phyloP scores from a whole-genome alignment of 352 stramenopile species.

The Phytophthora ohioensis region DNA sequence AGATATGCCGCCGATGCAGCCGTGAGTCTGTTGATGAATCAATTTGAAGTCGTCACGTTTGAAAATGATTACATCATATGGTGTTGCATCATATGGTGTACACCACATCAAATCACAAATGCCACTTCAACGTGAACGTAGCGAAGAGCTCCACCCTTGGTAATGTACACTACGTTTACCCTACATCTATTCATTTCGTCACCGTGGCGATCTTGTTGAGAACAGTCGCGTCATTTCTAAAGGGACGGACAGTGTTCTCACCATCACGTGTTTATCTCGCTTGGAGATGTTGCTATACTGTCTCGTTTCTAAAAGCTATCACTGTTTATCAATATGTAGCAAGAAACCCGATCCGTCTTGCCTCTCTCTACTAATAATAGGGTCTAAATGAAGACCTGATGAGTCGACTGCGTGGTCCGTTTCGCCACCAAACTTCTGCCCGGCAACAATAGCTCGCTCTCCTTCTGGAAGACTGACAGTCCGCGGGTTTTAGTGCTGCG shows the following conservation, averaged over 20 bases:
- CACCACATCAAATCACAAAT: background rate
- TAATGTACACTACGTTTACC: too few relatives aligned
- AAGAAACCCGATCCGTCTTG: conserved; percentile 4
- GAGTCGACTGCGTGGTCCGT: conserved; percentile 20
- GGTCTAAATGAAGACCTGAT: background rate
- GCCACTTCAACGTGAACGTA: conserved; percentile 15
- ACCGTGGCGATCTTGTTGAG: background rate
- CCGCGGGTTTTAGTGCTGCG: background rate
- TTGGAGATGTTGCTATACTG: too few relatives aligned
- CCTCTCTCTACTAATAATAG: conserved; percentile 22
- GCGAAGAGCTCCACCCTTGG: too few relatives aligned
- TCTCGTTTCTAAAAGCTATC: background rate
- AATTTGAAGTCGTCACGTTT: conserved; percentile 23
- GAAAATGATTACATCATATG: conserved; percentile 11
- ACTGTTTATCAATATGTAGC: background rate
- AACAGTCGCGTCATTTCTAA: too few relatives aligned
- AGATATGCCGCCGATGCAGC: background rate
- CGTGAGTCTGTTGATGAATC: conserved; percentile 36
- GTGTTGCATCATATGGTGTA: conserved; percentile 7
- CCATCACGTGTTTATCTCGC: too few relatives aligned
- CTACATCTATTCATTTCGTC: background rate
- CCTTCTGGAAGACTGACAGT: conserved; percentile 8
- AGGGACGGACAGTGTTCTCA: too few relatives aligned
- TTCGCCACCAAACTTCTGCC: conserved; percentile 22
- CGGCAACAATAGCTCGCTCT: conserved; percentile 38